Evolutionary conservation across 352 stramenopile genomes (phyloP).

Genomic region (Salisapilia sapeloensis): DNA sequence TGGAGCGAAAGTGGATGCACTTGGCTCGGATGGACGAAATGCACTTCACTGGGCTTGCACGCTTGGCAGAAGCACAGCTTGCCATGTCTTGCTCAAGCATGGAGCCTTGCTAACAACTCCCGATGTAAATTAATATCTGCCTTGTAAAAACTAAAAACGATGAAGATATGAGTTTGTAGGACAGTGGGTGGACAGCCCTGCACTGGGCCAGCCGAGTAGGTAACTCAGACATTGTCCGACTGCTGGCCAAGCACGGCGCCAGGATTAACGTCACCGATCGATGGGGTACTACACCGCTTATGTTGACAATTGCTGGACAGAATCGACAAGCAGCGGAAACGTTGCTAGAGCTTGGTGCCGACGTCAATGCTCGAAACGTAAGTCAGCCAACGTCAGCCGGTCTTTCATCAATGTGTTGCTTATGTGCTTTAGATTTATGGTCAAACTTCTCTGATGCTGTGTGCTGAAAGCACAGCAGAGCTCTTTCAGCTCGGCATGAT

Average conservation of each 20-base stretch:
- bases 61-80: slow-evolving; percentile 56
- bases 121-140: slow-evolving; percentile 17
- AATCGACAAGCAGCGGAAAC: slow-evolving; percentile 30
- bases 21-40: slow-evolving; percentile 65
- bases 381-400: neutral
- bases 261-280: slow-evolving; percentile 56
- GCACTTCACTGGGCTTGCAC: slow-evolving; percentile 66
- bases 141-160: neutral
- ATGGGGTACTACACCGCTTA: slow-evolving; percentile 63
- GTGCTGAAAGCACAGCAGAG: slow-evolving; percentile 28
- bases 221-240: slow-evolving; percentile 49
- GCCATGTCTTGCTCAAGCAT: slow-evolving; percentile 71
- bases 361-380: slow-evolving; percentile 54
- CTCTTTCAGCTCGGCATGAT: slow-evolving; percentile 60
- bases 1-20: slow-evolving; percentile 48
- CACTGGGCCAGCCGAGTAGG: slow-evolving; percentile 68
- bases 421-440: slow-evolving; percentile 32
- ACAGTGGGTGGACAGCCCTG: slow-evolving; percentile 55
- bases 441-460: slow-evolving; percentile 56
- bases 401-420: neutral
- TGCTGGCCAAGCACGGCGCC: slow-evolving; percentile 61
- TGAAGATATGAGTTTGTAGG: slow-evolving; percentile 8
- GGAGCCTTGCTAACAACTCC: slow-evolving; percentile 56
- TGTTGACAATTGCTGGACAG: slow-evolving; percentile 61
- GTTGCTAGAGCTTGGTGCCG: slow-evolving; percentile 55